Base-by-base conservation (phyloP, 805 yeast species). In the Metschnikowia proteae region DNA sequence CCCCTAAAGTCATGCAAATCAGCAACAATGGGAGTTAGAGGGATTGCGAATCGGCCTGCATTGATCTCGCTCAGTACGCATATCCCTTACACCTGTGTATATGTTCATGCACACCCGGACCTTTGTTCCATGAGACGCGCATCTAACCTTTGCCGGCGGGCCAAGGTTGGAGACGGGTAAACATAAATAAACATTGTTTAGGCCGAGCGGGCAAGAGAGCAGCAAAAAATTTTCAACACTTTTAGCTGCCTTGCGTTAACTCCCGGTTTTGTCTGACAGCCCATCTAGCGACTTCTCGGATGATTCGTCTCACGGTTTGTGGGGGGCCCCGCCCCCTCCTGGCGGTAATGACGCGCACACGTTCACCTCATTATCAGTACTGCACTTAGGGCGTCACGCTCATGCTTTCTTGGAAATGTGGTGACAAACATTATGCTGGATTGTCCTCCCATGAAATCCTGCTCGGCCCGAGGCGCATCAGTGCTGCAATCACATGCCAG, bases 41-140 rank as follows among this genome's bases (percentile, higher is more conserved):
- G 17, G 17, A 17, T 11, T 6, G 22, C 39, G 30, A 17, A 37
- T 8, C 10, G 13, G n/a, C 23, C 41, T 31, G 43, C 43, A 40
- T 11, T n/a, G 13, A 8, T 13, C 34, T 23, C 9, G 36, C 11
- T n/a, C 32, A 25, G 36, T 28, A 9, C 36, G 43, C 43, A 40
- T 40, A 40, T 40, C 43, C 43, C 36, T 39, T 40, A 25, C 31
- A 8, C 23, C 43, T 36, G 23, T 30, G 43, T 40, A 25, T 13
- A 28, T n/a, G n/a, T n/a, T n/a, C 34, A 40, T 40, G 43, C 43
- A 22, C 36, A 9, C 36, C 32, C 10, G 6, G 13, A 10, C 33
- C 36, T 7, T 11, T 23, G 27, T 29, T 29, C 11, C 9, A 11
- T 40, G 28, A n/a, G 28, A 30, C 43, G 43, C 43, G 43, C 36